Conservation (phyloP, 1,284 basidiomycete species). For the Sparassis latifolia region DNA sequence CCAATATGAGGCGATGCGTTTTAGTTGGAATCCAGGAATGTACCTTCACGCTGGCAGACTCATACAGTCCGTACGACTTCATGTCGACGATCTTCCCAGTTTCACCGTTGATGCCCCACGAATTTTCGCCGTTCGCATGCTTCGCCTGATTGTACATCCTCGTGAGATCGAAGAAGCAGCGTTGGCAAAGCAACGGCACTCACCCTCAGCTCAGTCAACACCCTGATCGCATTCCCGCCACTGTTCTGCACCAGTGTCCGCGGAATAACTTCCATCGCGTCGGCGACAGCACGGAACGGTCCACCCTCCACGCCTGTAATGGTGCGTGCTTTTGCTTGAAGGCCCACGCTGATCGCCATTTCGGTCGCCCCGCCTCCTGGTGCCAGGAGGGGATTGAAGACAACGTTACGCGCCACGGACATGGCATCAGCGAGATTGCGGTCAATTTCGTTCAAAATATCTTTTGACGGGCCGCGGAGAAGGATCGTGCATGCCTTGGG, state of each 20-base stretch:
- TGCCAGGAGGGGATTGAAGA: conserved; percentile 89
- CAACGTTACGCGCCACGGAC: conserved; percentile 93
- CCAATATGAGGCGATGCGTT: neutral
- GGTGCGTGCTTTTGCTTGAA: conserved; percentile 79
- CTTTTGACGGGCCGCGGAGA: conserved; percentile 96
- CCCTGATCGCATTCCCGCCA: conserved; percentile 91
- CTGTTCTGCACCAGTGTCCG: conserved; percentile 93
- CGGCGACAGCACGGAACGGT: conserved; percentile 89
- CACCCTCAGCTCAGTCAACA: conserved; percentile 84
- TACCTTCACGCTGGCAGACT: conserved; percentile 93
- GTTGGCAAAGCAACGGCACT: conserved; percentile 1
- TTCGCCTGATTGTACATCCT: conserved; percentile 58
- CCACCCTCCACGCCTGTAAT: conserved; percentile 85
- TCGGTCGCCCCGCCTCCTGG: conserved; percentile 97
- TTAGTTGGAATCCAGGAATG: neutral
- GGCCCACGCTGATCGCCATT: conserved; percentile 92
- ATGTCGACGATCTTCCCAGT: conserved; percentile 95
- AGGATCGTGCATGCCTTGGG: conserved; percentile 99
- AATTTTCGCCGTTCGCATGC: conserved; percentile 86
- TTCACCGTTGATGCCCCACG: conserved; percentile 93
- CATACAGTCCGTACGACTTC: conserved; percentile 91
- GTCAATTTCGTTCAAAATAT: conserved; percentile 97
- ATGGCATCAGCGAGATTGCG: conserved; percentile 97
- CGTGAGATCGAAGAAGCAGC: neutral
- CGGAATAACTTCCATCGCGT: conserved; percentile 97